A percentile compares a stretch with the other conserved stretches of the same genome.
phyloP scores from a whole-genome alignment of 2,329 filamentous ascomycete genomes.

The Bipolaris cookei region DNA sequence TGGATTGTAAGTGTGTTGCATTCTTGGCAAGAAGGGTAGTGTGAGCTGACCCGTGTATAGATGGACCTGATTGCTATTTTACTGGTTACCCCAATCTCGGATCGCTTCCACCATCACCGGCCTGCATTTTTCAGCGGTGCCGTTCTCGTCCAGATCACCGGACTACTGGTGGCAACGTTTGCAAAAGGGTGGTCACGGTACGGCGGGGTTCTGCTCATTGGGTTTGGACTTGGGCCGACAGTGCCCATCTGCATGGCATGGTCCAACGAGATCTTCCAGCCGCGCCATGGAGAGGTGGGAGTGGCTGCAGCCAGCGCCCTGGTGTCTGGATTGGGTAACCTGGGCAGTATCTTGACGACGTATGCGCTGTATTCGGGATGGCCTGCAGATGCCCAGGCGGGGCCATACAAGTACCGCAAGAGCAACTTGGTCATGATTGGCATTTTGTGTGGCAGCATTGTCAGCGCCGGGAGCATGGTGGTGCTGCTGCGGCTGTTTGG shows the following conservation, averaged over 20 bases:
- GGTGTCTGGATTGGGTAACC: constrained; percentile 84
- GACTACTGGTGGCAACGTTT: constrained; percentile 80
- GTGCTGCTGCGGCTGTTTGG: constrained; percentile 61
- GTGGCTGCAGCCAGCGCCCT: constrained; percentile 85
- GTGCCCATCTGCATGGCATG: constrained; percentile 94
- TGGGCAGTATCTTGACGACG: constrained; percentile 84
- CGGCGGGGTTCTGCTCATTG: constrained; percentile 85
- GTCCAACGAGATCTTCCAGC: constrained; percentile 90
- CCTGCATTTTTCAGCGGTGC: constrained; percentile 81
- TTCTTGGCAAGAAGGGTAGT: not conserved
- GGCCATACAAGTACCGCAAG: constrained; percentile 74
- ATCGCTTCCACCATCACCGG: constrained; percentile 81
- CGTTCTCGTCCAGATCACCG: constrained; percentile 78
- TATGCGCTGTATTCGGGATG: constrained; percentile 90
- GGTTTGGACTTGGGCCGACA: constrained; percentile 87
- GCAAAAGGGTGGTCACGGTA: constrained; percentile 84
- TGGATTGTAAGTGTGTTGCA: constrained; percentile 73
- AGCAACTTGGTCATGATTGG: constrained; percentile 90
- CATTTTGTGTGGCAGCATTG: constrained; percentile 78
- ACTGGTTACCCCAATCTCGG: constrained; percentile 81
- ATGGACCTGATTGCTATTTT: constrained; percentile 90
- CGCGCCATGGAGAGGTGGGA: constrained; percentile 86
- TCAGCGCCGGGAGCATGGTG: constrained; percentile 73
- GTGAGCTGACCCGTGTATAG: constrained; percentile 49
- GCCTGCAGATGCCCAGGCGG: constrained; percentile 70